Conservation (phyloP, 106 monocot species). For the Allium sativum region DNA sequence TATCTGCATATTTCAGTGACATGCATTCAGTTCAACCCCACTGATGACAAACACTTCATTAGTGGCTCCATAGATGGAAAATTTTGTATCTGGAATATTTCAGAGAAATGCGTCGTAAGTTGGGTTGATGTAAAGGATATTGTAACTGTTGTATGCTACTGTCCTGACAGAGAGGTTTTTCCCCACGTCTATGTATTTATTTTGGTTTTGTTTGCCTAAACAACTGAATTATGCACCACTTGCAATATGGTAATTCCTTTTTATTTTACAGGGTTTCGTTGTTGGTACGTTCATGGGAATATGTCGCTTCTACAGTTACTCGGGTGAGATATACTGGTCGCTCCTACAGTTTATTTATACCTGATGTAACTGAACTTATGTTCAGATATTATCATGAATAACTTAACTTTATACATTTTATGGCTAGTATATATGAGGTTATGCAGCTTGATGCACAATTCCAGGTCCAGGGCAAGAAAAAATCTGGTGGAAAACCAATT, state of each 20-base stretch:
- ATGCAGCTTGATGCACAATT: constrained; percentile 39
- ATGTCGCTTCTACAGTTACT: constrained; percentile 56
- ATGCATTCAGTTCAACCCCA: constrained; percentile 80
- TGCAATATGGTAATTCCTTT: not conserved
- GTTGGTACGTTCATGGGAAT: constrained; percentile 58
- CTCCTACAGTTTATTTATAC: too few species aligned
- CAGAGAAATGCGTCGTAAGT: constrained; percentile 49
- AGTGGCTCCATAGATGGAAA: constrained; percentile 92
- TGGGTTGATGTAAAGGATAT: constrained; percentile 75
- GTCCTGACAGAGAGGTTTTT: constrained; percentile 67
- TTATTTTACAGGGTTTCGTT: constrained; percentile 62
- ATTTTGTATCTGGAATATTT: constrained; percentile 64
- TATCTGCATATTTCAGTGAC: constrained; percentile 47
- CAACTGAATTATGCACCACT: not conserved
- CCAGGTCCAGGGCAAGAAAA: constrained; percentile 41
- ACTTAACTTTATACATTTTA: not conserved
- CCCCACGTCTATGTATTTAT: not conserved
- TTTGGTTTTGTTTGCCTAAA: not conserved
- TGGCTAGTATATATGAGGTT: constrained; percentile 19
- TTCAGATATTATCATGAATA: not conserved
- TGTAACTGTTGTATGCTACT: constrained; percentile 59
- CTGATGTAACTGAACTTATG: not conserved
- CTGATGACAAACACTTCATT: constrained; percentile 63
- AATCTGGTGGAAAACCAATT: constrained; percentile 47
- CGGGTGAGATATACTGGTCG: constrained; percentile 28